Evolutionary conservation across 1,284 basidiomycete species (phyloP).

Genomic region (Microbotryum violaceum): DNA sequence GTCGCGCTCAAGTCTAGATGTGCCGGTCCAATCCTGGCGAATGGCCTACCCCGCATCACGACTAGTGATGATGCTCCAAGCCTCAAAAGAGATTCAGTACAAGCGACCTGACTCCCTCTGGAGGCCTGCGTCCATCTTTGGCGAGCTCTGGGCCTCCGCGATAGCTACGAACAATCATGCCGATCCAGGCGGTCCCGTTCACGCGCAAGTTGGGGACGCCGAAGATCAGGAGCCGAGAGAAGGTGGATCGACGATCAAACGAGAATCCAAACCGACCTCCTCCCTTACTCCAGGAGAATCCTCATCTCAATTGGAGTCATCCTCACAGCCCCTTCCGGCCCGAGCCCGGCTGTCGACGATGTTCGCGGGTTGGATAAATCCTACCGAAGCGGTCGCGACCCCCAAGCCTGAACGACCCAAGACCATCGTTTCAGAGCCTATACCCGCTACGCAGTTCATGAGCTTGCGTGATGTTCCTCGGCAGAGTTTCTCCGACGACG

Average conservation of each 20-base stretch:
- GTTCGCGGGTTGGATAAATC: conserved; percentile 31
- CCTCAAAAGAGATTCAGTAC: too few relatives aligned
- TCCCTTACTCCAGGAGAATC: not conserved
- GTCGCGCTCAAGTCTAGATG: too few relatives aligned
- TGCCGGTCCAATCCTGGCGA: too few relatives aligned
- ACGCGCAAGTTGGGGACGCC: not conserved
- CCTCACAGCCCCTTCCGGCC: not conserved
- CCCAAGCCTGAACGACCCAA: not conserved
- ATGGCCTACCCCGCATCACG: too few relatives aligned
- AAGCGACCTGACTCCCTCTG: too few relatives aligned
- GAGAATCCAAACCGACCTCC: conserved; percentile 1
- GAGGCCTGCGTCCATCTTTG: conserved; percentile 16
- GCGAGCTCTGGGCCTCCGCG: conserved; percentile 18
- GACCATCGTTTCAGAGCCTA: conserved; percentile 27
- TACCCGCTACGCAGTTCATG: conserved; percentile 8
- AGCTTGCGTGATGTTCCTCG: not conserved
- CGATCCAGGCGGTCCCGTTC: not conserved
- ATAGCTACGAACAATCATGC: not conserved
- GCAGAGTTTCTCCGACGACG: conserved; percentile 43
- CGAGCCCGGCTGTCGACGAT: conserved; percentile 31
- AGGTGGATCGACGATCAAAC: not conserved
- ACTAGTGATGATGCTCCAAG: too few relatives aligned
- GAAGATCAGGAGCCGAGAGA: not conserved
- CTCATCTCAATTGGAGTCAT: too few relatives aligned
- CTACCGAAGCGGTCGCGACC: not conserved